Percentiles rank a stretch among this genome's conserved stretches.
These are phyloP conservation scores for Wickerhamiella brachini DNA, from an alignment of 805 yeast species.

Conservation along the genomic window DNA sequence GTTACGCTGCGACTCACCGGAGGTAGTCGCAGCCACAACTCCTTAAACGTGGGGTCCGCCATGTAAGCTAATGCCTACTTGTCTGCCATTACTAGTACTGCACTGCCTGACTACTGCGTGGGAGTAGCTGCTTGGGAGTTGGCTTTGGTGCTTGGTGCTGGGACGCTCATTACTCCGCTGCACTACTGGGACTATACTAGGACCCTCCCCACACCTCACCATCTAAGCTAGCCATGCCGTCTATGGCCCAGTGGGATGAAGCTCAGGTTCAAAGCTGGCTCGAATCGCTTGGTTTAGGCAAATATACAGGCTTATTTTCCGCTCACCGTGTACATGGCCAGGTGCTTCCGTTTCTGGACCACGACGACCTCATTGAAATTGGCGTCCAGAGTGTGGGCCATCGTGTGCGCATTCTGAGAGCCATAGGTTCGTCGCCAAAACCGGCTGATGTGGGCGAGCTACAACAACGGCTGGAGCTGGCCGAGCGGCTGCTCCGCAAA, in stretches of 20 bases:
- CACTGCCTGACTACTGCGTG: no score
- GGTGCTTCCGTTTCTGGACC: constrained; percentile 50
- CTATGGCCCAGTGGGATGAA: constrained; percentile 2
- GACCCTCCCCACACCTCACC: not conserved
- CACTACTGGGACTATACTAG: no score
- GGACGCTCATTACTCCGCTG: no score
- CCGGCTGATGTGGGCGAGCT: not conserved
- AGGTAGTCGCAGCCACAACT: constrained; percentile 12
- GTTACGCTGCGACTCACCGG: constrained; percentile 9
- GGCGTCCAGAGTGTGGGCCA: constrained; percentile 43
- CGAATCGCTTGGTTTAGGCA: not conserved
- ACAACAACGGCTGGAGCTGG: constrained; percentile 20
- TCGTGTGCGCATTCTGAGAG: constrained; percentile 46
- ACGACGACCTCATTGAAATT: constrained; percentile 60
- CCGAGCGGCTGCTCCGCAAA: constrained; percentile 27
- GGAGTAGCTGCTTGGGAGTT: no score
- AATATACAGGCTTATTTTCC: constrained; percentile 26
- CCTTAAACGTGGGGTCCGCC: constrained; percentile 5
- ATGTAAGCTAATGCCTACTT: not conserved
- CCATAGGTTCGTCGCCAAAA: constrained; percentile 34
- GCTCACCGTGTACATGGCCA: constrained; percentile 61
- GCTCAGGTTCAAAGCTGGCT: not conserved
- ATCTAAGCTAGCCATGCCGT: not conserved
- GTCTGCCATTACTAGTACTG: not conserved
- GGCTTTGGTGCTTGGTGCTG: no score